Evolutionary conservation across 2,329 filamentous ascomycete species (phyloP).

Genomic region (Calonectria multiphialidica): DNA sequence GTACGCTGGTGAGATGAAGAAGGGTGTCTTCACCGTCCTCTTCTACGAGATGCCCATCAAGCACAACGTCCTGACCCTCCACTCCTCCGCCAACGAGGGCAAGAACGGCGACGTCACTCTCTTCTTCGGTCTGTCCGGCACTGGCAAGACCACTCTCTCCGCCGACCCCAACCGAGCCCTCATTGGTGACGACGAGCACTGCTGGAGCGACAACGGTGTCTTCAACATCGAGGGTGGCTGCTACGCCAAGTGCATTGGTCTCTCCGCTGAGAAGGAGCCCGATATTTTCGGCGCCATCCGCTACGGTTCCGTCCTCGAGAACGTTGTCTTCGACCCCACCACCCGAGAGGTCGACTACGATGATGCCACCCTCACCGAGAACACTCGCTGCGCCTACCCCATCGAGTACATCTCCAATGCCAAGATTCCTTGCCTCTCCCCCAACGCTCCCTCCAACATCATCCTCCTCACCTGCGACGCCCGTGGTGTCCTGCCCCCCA

Average conservation of each 20-base stretch:
- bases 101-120: constrained; percentile 95
- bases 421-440: constrained; percentile 95
- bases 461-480: constrained; percentile 98
- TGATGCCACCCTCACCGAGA: constrained; percentile 94
- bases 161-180: constrained; percentile 96
- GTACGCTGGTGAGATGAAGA: constrained; percentile 89
- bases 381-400: constrained; percentile 97
- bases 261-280: constrained; percentile 98
- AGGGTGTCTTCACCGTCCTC: constrained; percentile 98
- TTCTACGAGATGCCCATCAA: constrained; percentile 99
- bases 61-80: constrained; percentile 98
- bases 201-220: constrained; percentile 95
- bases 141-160: constrained; percentile 98
- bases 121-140: constrained; percentile 99
- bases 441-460: constrained; percentile 94
- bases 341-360: constrained; percentile 96
- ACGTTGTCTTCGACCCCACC: constrained; percentile 93
- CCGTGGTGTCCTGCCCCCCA: constrained; percentile 95
- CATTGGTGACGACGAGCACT: constrained; percentile 99
- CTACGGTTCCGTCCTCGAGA: constrained; percentile 97
- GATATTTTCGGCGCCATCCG: constrained; percentile 97
- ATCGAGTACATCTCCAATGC: constrained; percentile 99
- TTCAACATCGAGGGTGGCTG: constrained; percentile 99
- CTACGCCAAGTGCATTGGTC: constrained; percentile 98
- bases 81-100: constrained; percentile 99